These are phyloP conservation scores for Aspergillus cristatus DNA, from an alignment of 495 filamentous ascomycete species.

Conservation along the genomic window DNA sequence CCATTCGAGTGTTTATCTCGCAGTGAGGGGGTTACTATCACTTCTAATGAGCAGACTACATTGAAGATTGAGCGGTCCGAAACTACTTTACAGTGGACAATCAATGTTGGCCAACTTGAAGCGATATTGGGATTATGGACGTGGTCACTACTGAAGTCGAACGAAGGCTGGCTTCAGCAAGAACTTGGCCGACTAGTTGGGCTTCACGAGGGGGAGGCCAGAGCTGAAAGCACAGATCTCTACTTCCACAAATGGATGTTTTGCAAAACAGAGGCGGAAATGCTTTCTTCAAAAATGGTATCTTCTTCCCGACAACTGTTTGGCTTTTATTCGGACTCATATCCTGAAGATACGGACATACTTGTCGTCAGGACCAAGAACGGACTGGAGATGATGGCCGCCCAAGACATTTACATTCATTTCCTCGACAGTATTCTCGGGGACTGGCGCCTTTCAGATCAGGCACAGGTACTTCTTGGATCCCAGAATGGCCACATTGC, in stretches of 20 bases:
- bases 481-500: conserved; percentile 11
- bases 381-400: conserved; percentile 19
- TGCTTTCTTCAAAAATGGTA: conserved; percentile 15
- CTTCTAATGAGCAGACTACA: conserved; percentile 7
- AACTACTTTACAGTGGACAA: conserved; percentile 20
- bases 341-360: conserved; percentile 8
- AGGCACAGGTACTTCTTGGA: conserved; percentile 13
- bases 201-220: conserved; percentile 13
- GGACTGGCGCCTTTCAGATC: conserved; percentile 1
- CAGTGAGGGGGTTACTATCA: neutral
- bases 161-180: conserved; percentile 7
- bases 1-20: too few relatives aligned
- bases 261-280: conserved; percentile 17
- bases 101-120: conserved; percentile 20
- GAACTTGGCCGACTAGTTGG: conserved; percentile 21
- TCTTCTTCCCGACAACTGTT: conserved; percentile 15
- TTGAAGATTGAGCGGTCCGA: conserved; percentile 15
- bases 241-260: conserved; percentile 35
- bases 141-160: conserved; percentile 22
- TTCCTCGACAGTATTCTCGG: conserved; percentile 15
- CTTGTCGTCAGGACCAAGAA: conserved; percentile 19
- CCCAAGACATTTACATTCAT: conserved; percentile 31
- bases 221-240: conserved; percentile 14
- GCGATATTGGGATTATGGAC: conserved; percentile 28
- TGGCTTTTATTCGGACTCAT: conserved; percentile 7